A percentile compares a stretch with the other conserved stretches of the same genome.
Evolutionary conservation across 805 yeast species (phyloP).

Genomic region (Cyberlindnera sargentensis): DNA sequence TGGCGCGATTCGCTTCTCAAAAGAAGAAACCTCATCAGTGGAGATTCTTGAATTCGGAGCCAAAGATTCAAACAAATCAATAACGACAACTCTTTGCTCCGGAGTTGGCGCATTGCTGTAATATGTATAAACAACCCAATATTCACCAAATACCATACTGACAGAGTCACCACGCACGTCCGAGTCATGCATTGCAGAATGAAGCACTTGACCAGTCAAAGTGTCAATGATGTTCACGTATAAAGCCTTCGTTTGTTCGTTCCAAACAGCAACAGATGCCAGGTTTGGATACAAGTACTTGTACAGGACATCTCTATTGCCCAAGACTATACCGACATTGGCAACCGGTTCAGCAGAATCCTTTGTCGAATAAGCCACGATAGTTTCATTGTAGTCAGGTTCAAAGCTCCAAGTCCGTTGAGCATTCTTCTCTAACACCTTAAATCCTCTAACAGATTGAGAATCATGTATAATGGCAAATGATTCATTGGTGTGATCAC

Average conservation of each 20-base stretch:
- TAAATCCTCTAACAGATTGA: conserved; percentile 21
- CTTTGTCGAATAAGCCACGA: conserved; percentile 35
- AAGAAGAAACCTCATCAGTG: conserved; percentile 20
- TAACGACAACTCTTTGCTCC: conserved; percentile 53
- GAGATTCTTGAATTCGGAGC: conserved; percentile 40
- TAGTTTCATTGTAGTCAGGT: conserved; percentile 26
- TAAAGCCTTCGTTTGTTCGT: conserved; percentile 27
- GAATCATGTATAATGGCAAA: conserved; percentile 22
- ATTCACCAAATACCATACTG: conserved; percentile 63
- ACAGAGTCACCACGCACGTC: conserved; percentile 36
- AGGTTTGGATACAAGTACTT: conserved; percentile 75
- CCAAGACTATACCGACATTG: conserved; percentile 61
- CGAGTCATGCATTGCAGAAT: conserved; percentile 35
- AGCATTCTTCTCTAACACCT: conserved; percentile 13
- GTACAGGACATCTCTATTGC: conserved; percentile 69
- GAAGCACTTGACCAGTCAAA: conserved; percentile 58
- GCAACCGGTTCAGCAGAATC: conserved; percentile 37
- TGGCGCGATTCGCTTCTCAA: conserved; percentile 34
- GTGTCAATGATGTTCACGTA: conserved; percentile 55
- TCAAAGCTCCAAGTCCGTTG: conserved; percentile 33
- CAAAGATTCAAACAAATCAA: conserved; percentile 73
- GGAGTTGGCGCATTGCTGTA: conserved; percentile 43
- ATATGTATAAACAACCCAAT: conserved; percentile 73
- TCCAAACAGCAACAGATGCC: conserved; percentile 42
- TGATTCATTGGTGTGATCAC: conserved; percentile 1